Evolutionary conservation across 148 eudicot genomes (phyloP).

Genomic region (Amaranthus cruentus): DNA sequence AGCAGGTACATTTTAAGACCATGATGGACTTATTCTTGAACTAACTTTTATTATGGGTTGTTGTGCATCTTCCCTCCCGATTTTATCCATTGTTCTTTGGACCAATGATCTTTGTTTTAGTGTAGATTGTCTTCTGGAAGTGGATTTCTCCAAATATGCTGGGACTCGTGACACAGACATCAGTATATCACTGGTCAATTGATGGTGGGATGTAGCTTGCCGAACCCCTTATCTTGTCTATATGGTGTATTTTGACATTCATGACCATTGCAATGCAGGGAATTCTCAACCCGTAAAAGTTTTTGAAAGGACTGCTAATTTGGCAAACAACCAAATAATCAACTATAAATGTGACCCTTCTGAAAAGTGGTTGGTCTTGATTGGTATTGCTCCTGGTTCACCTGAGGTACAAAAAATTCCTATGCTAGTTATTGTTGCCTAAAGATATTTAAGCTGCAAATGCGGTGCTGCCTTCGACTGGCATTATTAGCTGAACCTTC

Average conservation of each 20-base stretch:
- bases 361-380: constrained; percentile 86
- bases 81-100: constrained; percentile 8
- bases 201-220: constrained; percentile 46
- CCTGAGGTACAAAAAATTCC: constrained; percentile 48
- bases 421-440: background rate
- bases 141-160: constrained; percentile 84
- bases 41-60: background rate
- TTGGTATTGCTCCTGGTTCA: constrained; percentile 87
- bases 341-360: constrained; percentile 79
- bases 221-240: constrained; percentile 9
- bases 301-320: constrained; percentile 85
- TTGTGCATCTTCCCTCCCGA: background rate
- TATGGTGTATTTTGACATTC: background rate
- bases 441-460: background rate
- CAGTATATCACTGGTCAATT: constrained; percentile 98
- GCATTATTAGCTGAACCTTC: too few species aligned
- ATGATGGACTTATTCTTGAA: background rate
- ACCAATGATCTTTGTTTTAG: background rate
- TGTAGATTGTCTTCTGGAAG: constrained; percentile 93
- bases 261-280: constrained; percentile 37
- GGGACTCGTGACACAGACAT: constrained; percentile 86
- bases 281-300: constrained; percentile 70
- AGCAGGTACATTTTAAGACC: constrained; percentile 54
- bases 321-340: constrained; percentile 46
- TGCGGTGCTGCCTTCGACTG: background rate